phyloP scores from a whole-genome alignment of 345 rosid species.

The Murraya paniculata region DNA sequence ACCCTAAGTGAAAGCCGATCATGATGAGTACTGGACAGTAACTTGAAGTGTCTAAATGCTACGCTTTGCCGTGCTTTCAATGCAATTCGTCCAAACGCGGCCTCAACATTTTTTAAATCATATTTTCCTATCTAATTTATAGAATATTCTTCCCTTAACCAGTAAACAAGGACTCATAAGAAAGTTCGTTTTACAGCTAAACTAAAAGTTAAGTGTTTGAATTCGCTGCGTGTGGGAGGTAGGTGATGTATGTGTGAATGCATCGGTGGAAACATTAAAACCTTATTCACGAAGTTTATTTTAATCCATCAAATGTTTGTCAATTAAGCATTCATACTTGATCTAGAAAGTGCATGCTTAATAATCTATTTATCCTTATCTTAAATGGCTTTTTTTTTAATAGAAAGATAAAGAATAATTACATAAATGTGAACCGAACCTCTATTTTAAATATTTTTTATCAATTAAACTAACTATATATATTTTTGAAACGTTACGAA shows the following conservation, averaged over 20 bases:
- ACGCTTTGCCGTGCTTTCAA: constrained; percentile 4
- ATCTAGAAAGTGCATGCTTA: background rate
- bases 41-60: background rate
- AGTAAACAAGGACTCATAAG: background rate
- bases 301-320: background rate
- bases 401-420: too few species aligned
- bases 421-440: too few species aligned
- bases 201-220: too few species aligned
- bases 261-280: background rate
- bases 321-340: background rate
- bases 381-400: background rate
- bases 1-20: background rate
- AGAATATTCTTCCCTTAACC: constrained; percentile 24
- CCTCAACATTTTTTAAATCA: background rate
- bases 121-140: background rate
- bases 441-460: too few species aligned
- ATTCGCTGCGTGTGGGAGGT: constrained; percentile 30
- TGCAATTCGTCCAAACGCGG: constrained; percentile 3
- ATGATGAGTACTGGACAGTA: background rate
- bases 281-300: background rate
- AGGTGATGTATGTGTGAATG: background rate
- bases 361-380: background rate
- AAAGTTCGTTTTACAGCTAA: background rate
- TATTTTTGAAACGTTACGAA: too few species aligned
- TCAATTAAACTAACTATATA: too few species aligned